These are phyloP conservation scores for Zopfochytrium polystomum DNA, from an alignment of 371 early-diverging fungal genomes.

Conservation along the genomic window DNA sequence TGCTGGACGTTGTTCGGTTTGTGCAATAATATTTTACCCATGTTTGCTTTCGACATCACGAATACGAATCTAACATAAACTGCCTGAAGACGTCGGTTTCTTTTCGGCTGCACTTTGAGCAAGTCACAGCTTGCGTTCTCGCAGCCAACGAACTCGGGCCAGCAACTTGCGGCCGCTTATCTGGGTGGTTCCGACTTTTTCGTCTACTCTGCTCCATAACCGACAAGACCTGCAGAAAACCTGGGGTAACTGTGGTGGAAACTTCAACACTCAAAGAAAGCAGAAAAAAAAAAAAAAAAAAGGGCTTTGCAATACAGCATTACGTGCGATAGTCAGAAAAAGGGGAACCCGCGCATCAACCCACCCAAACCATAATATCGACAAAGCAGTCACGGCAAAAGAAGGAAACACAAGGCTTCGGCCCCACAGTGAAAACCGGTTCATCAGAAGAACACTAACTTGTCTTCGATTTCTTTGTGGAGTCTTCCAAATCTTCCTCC, in stretches of 20 bases:
- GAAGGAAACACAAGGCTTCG: no score
- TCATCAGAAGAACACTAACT: no score
- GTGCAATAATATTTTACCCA: not conserved
- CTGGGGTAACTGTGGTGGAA: not conserved
- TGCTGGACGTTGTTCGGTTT: slow-evolving; percentile 41
- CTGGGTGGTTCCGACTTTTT: slow-evolving; percentile 15
- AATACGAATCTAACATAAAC: not conserved
- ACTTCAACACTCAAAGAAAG: not conserved
- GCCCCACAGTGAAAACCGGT: no score
- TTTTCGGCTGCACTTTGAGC: slow-evolving; percentile 46
- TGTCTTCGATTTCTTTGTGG: no score
- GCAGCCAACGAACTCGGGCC: slow-evolving; percentile 55
- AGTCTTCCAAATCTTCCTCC: no score
- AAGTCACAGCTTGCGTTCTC: slow-evolving; percentile 52
- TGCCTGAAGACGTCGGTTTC: slow-evolving; percentile 29
- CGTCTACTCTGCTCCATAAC: slow-evolving; percentile 5
- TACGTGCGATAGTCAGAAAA: no score
- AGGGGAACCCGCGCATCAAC: no score
- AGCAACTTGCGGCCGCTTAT: slow-evolving; percentile 16
- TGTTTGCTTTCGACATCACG: not conserved
- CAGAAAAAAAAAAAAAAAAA: not conserved
- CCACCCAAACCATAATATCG: no score
- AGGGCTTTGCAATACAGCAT: not conserved
- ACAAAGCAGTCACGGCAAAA: no score
- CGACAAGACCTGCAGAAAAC: not conserved